Percentiles rank a stretch among this genome's conserved stretches.
These are phyloP conservation scores for Ustilago cynodontis DNA, from an alignment of 1,284 basidiomycete genomes.

Conservation along the genomic window DNA sequence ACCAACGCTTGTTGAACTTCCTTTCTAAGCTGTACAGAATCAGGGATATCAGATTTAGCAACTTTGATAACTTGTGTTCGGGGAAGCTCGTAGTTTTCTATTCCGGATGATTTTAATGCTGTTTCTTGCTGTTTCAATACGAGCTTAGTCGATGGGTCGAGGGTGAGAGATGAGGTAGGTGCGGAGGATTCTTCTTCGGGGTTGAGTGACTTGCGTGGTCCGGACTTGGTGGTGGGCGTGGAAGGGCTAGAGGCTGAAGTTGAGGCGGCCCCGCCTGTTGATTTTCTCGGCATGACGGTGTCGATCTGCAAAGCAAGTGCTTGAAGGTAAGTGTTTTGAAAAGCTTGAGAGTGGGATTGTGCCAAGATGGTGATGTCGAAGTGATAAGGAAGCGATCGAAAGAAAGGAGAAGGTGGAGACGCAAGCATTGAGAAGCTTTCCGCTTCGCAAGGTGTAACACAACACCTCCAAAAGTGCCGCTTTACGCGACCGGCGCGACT, in stretches of 20 bases:
- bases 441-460: conserved; percentile 5
- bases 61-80: conserved; percentile 83
- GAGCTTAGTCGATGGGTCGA: conserved; percentile 11
- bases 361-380: no score
- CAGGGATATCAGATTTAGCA: conserved; percentile 81
- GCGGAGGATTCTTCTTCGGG: conserved; percentile 5
- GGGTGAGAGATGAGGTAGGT: neutral
- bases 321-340: no score
- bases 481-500: conserved; percentile 23
- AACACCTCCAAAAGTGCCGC: conserved; percentile 8
- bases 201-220: conserved; percentile 10
- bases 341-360: neutral
- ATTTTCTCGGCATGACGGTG: conserved; percentile 34
- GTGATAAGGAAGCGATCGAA: no score
- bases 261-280: conserved; percentile 10
- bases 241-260: conserved; percentile 7
- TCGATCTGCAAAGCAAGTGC: neutral
- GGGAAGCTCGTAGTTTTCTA: conserved; percentile 87
- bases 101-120: conserved; percentile 65
- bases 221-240: conserved; percentile 11
- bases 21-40: conserved; percentile 85
- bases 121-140: conserved; percentile 37
- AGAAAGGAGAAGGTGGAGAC: neutral
- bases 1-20: conserved; percentile 84
- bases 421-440: conserved; percentile 1